Conservation (phyloP, 2,329 filamentous ascomycete species). For the Epichloe typhina region DNA sequence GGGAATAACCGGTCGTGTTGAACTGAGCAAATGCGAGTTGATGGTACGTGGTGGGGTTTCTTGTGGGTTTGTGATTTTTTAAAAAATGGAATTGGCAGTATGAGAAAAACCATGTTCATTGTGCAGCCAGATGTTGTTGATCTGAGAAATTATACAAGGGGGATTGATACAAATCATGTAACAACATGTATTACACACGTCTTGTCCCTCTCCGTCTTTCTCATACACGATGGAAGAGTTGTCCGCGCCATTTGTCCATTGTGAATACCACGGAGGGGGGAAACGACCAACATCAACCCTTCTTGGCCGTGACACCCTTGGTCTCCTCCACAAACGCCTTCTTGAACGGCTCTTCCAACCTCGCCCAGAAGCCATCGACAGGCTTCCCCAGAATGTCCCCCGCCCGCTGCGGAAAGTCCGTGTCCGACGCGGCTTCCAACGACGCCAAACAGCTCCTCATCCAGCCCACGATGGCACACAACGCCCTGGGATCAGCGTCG, state of each 20-base stretch:
- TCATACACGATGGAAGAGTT: too few species aligned
- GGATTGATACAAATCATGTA: too few species aligned
- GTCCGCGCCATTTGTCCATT: too few species aligned
- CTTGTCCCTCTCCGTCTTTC: neutral
- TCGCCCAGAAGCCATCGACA: constrained; percentile 31
- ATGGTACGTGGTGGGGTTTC: too few species aligned
- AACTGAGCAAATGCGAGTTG: too few species aligned
- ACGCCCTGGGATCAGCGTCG: constrained; percentile 34
- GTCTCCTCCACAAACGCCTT: neutral
- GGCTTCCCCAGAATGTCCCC: constrained; percentile 22
- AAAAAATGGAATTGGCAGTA: too few species aligned
- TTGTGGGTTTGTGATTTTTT: neutral
- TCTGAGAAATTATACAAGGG: neutral
- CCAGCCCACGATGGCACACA: constrained; percentile 44
- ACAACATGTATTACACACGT: neutral
- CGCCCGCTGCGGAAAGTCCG: constrained; percentile 19
- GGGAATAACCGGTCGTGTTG: too few species aligned
- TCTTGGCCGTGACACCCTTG: neutral
- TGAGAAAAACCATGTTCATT: neutral
- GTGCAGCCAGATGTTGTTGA: neutral
- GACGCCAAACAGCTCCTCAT: constrained; percentile 35
- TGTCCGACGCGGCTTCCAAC: constrained; percentile 37
- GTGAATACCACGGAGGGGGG: too few species aligned
- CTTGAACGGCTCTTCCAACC: constrained; percentile 25
- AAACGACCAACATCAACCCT: too few species aligned